Evolutionary conservation across 805 yeast species (phyloP), one percentile per base, ranked within the genome.

Genomic region (Candida broadrunensis): DNA sequence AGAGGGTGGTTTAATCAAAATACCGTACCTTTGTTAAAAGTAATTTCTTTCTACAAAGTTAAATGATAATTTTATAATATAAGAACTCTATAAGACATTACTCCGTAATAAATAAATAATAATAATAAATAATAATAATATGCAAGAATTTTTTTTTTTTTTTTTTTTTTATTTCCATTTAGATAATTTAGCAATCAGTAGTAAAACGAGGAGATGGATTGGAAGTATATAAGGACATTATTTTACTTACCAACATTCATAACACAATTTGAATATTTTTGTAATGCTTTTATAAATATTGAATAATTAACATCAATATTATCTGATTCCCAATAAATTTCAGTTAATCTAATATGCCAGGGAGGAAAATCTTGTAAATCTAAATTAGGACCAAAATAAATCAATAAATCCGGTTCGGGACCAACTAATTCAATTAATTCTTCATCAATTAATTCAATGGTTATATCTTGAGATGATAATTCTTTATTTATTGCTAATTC

Each of bases 341-440:
- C 99, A 5, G 89, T 78, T 39, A 95, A 75, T 47, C 99, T 77
- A 26, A 88, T 79, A 57, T 91, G 98, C 99, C 99, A 93, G 21
- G 99, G 99, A 16, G 98, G 98, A 61, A 83, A 93, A 14, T 96
- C 97, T 62, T 89, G 95, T 37, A 93, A 73, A 58, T 89, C 95
- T 47, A 93, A 70, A 11, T 74, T 72, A n/a, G 97, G 96, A 16
- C 88, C 88, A 60, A 91, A 93, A 39, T 86, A 66, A 23, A 93
- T 70, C 36, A 93, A 69, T 47, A 93, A 73, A 58, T 93, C 99
- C 0, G 99, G 98, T 59, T 93, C 99, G n/a, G 73, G 74, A 1
- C 96, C 93, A 13, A 89, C 93, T 39, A 88, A 69, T 51, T 81
- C 87, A 29, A 71, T 70, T 46, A 85, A 70, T 55, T 85, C 89